These are phyloP conservation scores for Sporothrix dimorphospora DNA, from an alignment of 2,329 filamentous ascomycete genomes.

Conservation along the genomic window DNA sequence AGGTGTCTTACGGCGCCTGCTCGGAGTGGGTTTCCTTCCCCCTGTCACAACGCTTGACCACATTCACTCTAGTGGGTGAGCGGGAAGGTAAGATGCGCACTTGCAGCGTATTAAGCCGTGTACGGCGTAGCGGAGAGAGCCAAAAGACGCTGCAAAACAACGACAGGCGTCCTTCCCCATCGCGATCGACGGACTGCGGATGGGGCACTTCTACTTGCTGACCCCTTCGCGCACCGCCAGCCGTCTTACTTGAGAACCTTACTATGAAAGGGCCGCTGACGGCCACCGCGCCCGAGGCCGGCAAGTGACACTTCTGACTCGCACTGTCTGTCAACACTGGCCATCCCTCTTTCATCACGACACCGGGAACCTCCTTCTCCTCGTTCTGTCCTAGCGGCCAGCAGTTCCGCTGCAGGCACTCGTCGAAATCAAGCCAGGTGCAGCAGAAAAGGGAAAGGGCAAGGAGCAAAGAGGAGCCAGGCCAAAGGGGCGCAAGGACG, in stretches of 20 bases:
- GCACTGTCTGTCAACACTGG: neutral
- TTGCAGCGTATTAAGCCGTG: slow-evolving; percentile 11
- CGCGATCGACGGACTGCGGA: neutral
- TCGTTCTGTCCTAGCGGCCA: neutral
- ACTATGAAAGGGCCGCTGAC: neutral
- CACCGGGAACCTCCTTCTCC: neutral
- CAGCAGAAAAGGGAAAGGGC: neutral
- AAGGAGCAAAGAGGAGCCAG: neutral
- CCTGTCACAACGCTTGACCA: neutral
- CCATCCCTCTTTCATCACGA: neutral
- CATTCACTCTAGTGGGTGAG: neutral
- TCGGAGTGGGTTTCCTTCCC: neutral
- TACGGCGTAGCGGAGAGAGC: neutral
- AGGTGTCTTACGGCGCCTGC: neutral
- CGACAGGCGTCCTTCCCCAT: neutral
- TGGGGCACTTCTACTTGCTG: no score
- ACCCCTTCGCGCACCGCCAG: slow-evolving; percentile 4
- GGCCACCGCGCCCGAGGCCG: neutral
- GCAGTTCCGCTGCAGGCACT: no score
- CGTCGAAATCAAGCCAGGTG: no score
- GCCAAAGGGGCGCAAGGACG: neutral
- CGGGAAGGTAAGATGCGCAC: neutral
- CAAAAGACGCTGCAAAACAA: neutral
- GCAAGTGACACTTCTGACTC: neutral
- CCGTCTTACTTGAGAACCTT: slow-evolving; percentile 9